These are phyloP conservation scores for Rhododendron griersonianum DNA, from an alignment of 148 eudicot genomes.

Conservation along the genomic window DNA sequence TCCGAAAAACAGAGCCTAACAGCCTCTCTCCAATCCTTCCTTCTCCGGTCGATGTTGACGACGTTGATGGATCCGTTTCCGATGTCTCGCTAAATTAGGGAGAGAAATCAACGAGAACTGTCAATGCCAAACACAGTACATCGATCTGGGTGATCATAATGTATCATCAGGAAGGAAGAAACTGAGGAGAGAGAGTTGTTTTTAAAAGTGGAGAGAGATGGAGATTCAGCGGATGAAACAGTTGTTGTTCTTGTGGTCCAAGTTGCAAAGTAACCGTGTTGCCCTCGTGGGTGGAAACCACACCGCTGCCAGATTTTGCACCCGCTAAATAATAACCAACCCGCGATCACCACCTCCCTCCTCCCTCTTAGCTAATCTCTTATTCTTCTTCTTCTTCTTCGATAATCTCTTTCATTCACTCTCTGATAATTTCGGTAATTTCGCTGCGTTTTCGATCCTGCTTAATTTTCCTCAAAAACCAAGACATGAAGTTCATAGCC, in stretches of 20 bases:
- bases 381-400: neutral
- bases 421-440: neutral
- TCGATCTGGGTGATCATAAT: conserved; percentile 23
- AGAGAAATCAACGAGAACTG: conserved; percentile 10
- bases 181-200: conserved; percentile 4
- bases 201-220: conserved; percentile 14
- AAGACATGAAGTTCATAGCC: neutral
- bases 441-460: neutral
- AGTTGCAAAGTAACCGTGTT: conserved; percentile 23
- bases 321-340: conserved; percentile 32
- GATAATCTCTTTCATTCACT: neutral
- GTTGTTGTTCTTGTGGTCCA: conserved; percentile 34
- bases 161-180: conserved; percentile 11
- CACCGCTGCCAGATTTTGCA: conserved; percentile 60
- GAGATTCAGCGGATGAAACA: conserved; percentile 41
- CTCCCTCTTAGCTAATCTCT: neutral
- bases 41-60: conserved; percentile 13
- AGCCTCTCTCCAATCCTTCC: conserved; percentile 4
- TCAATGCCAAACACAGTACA: conserved; percentile 11
- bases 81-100: conserved; percentile 10
- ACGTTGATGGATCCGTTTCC: conserved; percentile 6
- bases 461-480: neutral
- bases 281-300: conserved; percentile 68
- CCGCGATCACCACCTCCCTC: conserved; percentile 1
- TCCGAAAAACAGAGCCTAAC: neutral